Evolutionary conservation across 2,329 filamentous ascomycete species (phyloP).

Genomic region (Botrytis cinerea): DNA sequence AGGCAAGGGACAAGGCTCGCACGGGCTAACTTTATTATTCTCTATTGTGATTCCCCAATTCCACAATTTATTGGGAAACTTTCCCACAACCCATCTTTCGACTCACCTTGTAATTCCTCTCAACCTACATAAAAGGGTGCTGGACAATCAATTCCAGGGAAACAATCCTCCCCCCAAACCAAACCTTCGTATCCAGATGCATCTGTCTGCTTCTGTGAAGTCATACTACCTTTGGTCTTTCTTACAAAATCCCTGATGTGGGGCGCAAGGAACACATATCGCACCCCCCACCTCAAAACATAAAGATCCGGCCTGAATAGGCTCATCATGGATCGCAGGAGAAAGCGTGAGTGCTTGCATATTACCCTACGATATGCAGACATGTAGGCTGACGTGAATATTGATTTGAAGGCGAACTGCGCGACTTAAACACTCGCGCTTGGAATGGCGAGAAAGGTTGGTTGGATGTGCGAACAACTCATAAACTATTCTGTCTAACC

Average conservation of each 20-base stretch:
- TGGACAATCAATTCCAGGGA: constrained; percentile 11
- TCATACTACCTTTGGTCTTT: constrained; percentile 40
- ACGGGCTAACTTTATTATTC: constrained; percentile 4
- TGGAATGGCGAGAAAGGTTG: constrained; percentile 89
- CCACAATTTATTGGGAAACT: constrained; percentile 14
- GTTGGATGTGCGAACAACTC: constrained; percentile 27
- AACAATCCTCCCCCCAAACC: not conserved
- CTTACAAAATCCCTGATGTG: constrained; percentile 43
- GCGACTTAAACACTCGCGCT: constrained; percentile 80
- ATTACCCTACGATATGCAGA: not conserved
- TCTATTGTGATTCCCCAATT: not conserved
- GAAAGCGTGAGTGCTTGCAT: constrained; percentile 54
- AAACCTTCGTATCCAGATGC: constrained; percentile 40
- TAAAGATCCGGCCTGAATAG: constrained; percentile 30
- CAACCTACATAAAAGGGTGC: not conserved
- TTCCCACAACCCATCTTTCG: not conserved
- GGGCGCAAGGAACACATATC: constrained; percentile 38
- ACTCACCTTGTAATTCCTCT: constrained; percentile 1
- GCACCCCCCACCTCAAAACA: constrained; percentile 32
- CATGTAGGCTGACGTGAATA: constrained; percentile 30
- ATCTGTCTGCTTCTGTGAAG: constrained; percentile 40
- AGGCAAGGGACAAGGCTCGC: constrained; percentile 6
- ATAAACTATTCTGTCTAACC: constrained; percentile 28
- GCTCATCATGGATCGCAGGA: constrained; percentile 61
- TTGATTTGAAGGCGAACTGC: constrained; percentile 72